Percentiles rank a stretch among this genome's conserved stretches.
phyloP scores from a whole-genome alignment of 2,329 filamentous ascomycete species.

The Plenodomus tracheiphilus region DNA sequence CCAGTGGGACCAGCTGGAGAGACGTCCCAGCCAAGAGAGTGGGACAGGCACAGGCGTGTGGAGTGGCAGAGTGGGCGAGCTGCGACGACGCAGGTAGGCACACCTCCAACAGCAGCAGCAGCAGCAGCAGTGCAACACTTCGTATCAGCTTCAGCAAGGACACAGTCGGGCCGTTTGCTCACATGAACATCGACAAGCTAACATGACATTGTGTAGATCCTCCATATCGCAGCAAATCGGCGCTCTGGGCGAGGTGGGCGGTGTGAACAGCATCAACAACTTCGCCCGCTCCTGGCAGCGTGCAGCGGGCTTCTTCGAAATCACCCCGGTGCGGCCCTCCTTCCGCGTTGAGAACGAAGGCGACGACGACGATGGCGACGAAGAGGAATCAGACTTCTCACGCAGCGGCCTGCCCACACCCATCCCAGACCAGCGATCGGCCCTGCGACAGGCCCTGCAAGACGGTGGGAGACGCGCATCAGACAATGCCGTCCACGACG shows the following conservation, averaged over 20 bases:
- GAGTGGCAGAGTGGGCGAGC: constrained; percentile 22
- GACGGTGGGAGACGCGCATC: constrained; percentile 41
- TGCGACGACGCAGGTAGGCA: constrained; percentile 43
- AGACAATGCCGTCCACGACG: constrained; percentile 44
- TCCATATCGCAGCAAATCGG: constrained; percentile 56
- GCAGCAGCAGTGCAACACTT: constrained; percentile 3
- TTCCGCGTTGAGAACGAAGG: constrained; percentile 60
- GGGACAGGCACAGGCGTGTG: constrained; percentile 30
- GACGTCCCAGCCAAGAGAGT: constrained; percentile 36
- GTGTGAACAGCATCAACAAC: constrained; percentile 90
- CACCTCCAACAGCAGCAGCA: not conserved
- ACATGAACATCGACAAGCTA: constrained; percentile 3
- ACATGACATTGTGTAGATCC: constrained; percentile 38
- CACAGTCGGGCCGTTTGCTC: not conserved
- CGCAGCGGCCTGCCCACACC: constrained; percentile 33
- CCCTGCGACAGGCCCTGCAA: constrained; percentile 47
- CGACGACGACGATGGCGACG: constrained; percentile 36
- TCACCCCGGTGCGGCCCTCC: constrained; percentile 76
- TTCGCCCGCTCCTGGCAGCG: constrained; percentile 92
- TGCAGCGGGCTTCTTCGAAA: constrained; percentile 84
- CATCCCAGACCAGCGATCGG: constrained; percentile 46
- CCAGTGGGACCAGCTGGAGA: constrained; percentile 44
- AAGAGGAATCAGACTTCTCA: constrained; percentile 34
- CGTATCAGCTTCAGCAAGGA: constrained; percentile 2
- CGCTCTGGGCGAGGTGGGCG: constrained; percentile 71